Percentiles rank a stretch among this genome's conserved stretches.
Evolutionary conservation across 108 stramenopile species (phyloP).

Genomic region (Cyclotella baltica): DNA sequence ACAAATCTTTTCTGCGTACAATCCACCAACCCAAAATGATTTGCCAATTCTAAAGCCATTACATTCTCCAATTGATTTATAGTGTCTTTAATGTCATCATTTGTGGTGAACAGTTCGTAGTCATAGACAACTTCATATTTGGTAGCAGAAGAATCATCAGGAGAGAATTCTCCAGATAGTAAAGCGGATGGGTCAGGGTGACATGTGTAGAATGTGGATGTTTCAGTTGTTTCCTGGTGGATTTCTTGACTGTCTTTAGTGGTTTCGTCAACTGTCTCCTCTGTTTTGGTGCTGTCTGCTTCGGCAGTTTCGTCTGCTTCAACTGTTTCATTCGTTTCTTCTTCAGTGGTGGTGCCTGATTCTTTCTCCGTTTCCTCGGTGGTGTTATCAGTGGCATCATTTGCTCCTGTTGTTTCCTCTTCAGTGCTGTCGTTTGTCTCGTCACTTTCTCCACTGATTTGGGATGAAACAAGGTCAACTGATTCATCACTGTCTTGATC

Average conservation of each 20-base stretch:
- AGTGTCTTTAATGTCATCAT: neutral
- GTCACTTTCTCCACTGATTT: neutral
- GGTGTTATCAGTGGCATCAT: too few species aligned
- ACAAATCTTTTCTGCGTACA: neutral
- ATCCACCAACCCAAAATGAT: constrained; percentile 17
- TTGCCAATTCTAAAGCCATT: constrained; percentile 11
- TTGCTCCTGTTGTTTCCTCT: neutral
- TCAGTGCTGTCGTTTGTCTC: neutral
- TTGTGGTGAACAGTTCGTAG: constrained; percentile 8
- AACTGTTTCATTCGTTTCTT: neutral
- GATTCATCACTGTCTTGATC: too few species aligned
- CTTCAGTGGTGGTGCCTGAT: neutral
- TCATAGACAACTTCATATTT: constrained; percentile 1
- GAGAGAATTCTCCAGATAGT: neutral
- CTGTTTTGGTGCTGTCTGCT: neutral
- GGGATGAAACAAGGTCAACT: too few species aligned
- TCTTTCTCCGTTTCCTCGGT: constrained; percentile 5
- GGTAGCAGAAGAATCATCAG: neutral
- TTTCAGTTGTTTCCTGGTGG: neutral
- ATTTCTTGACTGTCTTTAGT: neutral
- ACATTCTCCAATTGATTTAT: neutral
- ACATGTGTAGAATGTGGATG: constrained; percentile 18
- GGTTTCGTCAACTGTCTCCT: neutral
- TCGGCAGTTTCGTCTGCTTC: neutral
- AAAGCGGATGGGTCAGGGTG: constrained; percentile 13